Percentiles rank a stretch among this genome's conserved stretches.
Evolutionary conservation across 2,329 filamentous ascomycete species (phyloP).

Genomic region (Colletotrichum gloeosporioides): DNA sequence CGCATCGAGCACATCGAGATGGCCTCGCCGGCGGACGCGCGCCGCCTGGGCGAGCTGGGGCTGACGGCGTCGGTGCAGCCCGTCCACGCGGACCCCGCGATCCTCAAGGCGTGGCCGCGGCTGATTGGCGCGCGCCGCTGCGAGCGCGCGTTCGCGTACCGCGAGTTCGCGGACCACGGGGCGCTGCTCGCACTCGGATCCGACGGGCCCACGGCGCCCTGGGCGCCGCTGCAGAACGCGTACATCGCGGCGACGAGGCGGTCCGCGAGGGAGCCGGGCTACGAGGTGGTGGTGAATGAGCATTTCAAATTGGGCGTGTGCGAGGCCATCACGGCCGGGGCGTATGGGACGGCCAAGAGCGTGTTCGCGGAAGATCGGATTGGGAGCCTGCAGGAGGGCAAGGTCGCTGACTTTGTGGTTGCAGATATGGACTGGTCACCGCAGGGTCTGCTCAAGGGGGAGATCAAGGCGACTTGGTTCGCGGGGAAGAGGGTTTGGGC

Average conservation of each 20-base stretch:
- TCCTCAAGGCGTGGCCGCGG: slow-evolving; percentile 59
- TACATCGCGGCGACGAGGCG: slow-evolving; percentile 57
- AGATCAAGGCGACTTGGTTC: slow-evolving; percentile 54
- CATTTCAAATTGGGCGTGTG: slow-evolving; percentile 52
- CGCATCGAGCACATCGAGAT: slow-evolving; percentile 65
- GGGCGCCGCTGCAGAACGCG: slow-evolving; percentile 51
- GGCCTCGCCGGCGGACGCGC: slow-evolving; percentile 52
- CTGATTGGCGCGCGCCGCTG: slow-evolving; percentile 55
- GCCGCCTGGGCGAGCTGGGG: slow-evolving; percentile 52
- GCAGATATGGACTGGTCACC: slow-evolving; percentile 54
- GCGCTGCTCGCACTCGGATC: slow-evolving; percentile 55
- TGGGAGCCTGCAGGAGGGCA: slow-evolving; percentile 52
- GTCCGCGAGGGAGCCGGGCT: slow-evolving; percentile 48
- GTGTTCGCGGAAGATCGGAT: slow-evolving; percentile 53
- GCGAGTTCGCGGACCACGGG: slow-evolving; percentile 56
- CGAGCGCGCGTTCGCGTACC: slow-evolving; percentile 61
- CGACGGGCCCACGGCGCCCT: slow-evolving; percentile 58
- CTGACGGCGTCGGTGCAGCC: slow-evolving; percentile 58
- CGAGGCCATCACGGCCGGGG: slow-evolving; percentile 52
- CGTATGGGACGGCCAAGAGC: slow-evolving; percentile 52
- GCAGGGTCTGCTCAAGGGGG: slow-evolving; percentile 44
- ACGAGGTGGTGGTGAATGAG: slow-evolving; percentile 46
- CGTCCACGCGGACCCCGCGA: slow-evolving; percentile 58
- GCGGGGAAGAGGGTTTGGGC: slow-evolving; percentile 41
- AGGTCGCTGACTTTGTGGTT: slow-evolving; percentile 58